Base-by-base conservation (phyloP, 2,329 filamentous ascomycete genomes). In the Sphaerulina vaccinii region DNA sequence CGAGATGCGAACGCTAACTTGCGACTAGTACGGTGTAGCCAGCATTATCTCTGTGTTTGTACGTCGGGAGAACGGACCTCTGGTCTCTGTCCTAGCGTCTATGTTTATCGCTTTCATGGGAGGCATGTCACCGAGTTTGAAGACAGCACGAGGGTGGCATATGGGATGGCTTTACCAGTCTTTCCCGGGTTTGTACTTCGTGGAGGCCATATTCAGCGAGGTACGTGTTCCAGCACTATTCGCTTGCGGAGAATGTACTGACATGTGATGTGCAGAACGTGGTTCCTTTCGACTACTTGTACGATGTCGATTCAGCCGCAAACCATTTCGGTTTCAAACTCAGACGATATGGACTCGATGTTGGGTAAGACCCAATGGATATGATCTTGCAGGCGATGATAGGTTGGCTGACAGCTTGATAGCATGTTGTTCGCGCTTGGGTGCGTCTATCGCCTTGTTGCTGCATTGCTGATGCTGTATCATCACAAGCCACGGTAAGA, bases 191-290 rank as follows among this genome's bases (percentile, higher is more conserved):
- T 76, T 77, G 1, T 83, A 79, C 79, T 69, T 82, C 21, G 75
- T 78, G 0, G 80, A 83, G 65, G 63, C 78, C 8, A 82, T 82
- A 61, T 81, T 81, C 56, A 76, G 75, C 0, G 48, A 39, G 37
- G 37, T 39, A 23, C 13, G 37, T 39, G 16, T 19, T 11, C 9
- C 2, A 13, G n/a, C 3, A 13, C 11, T 13, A 21, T 0, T 83
- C 79, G 80, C 69, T 81, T 19, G 75, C 78, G 0, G 80, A 83
- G 64, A 63, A 77, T 82, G 62, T 81, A 81, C 56, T 76, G 74
- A 0, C 69, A 10, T 8, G 5, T 22, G 16, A 9, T 16, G 3
- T 37, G 15, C 37, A 78, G 61, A 74, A 81, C 44, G 65, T 81
- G 3, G 64, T 59, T 21, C 79, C 78, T 1, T 71, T 80, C 55